These are phyloP conservation scores for Ophiognomonia clavigignenti-juglandacearum DNA, from an alignment of 2,329 filamentous ascomycete genomes.

Conservation along the genomic window DNA sequence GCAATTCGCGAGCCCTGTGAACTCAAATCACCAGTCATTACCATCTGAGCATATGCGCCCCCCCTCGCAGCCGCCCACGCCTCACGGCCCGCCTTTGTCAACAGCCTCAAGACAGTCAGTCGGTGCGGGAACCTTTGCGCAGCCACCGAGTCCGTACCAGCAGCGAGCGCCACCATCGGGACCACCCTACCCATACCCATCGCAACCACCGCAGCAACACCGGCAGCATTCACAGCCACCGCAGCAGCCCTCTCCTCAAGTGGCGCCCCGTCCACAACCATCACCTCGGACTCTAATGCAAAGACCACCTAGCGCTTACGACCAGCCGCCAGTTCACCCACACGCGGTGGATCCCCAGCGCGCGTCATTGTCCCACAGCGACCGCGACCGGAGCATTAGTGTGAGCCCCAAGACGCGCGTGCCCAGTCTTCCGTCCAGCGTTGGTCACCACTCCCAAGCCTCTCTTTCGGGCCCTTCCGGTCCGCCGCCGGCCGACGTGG, in stretches of 20 bases:
- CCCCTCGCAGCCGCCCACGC: conserved; percentile 50
- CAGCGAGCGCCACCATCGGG: conserved; percentile 36
- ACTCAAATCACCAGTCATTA: conserved; percentile 37
- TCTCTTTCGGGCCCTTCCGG: conserved; percentile 18
- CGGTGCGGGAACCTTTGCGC: conserved; percentile 35
- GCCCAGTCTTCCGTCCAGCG: conserved; percentile 43
- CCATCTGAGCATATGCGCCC: conserved; percentile 39
- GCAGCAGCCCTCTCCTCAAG: conserved; percentile 21
- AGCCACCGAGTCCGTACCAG: conserved; percentile 57
- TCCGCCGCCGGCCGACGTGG: conserved; percentile 6
- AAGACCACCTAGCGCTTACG: conserved; percentile 39
- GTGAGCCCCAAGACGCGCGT: conserved; percentile 74
- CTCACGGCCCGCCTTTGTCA: conserved; percentile 45
- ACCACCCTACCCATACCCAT: conserved; percentile 29
- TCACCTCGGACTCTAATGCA: conserved; percentile 32
- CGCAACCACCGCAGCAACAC: conserved; percentile 25
- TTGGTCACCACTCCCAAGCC: conserved; percentile 25
- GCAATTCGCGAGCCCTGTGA: conserved; percentile 48
- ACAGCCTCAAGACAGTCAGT: conserved; percentile 39
- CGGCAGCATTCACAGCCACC: conserved; percentile 17
- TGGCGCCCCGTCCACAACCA: conserved; percentile 6
- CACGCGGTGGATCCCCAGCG: conserved; percentile 34
- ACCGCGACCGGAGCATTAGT: conserved; percentile 67
- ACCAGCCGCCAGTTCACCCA: conserved; percentile 25
- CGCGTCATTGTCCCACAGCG: conserved; percentile 50